Evolutionary conservation across 305 asterid genomes (phyloP).

Genomic region (Rubia tinctorum): DNA sequence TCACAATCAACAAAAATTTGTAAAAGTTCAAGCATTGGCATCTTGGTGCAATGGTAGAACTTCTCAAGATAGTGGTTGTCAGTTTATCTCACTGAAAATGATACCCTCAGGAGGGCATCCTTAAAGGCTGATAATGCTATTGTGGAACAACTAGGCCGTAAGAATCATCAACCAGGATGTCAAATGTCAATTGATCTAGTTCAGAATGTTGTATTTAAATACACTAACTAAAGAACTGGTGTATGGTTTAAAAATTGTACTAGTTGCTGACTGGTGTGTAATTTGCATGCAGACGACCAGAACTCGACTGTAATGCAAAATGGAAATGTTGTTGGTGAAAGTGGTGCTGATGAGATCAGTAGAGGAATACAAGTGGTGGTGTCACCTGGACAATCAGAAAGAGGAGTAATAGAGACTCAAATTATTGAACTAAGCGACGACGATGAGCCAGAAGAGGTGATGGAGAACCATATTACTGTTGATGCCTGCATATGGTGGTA

Average conservation of each 20-base stretch:
- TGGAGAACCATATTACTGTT: background rate
- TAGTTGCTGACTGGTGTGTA: background rate
- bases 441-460: constrained; percentile 24
- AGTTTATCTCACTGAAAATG: constrained; percentile 1
- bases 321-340: background rate
- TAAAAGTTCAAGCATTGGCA: background rate
- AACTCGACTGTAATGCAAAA: background rate
- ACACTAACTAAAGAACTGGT: background rate
- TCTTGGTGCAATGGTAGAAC: background rate
- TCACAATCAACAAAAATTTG: background rate
- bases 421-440: constrained; percentile 56
- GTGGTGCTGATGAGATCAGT: too few species aligned
- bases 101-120: background rate
- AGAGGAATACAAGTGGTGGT: background rate
- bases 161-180: background rate
- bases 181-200: background rate
- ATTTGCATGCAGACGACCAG: constrained; percentile 1
- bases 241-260: too few species aligned
- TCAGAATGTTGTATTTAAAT: too few species aligned
- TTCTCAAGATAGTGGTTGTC: background rate
- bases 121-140: constrained; percentile 1
- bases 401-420: constrained; percentile 4
- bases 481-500: constrained; percentile 49
- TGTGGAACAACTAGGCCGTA: background rate
- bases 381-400: constrained; percentile 8